Percentiles rank a stretch among this genome's conserved stretches.
phyloP scores from a whole-genome alignment of 352 stramenopile species.

The Globisporangium splendens region DNA sequence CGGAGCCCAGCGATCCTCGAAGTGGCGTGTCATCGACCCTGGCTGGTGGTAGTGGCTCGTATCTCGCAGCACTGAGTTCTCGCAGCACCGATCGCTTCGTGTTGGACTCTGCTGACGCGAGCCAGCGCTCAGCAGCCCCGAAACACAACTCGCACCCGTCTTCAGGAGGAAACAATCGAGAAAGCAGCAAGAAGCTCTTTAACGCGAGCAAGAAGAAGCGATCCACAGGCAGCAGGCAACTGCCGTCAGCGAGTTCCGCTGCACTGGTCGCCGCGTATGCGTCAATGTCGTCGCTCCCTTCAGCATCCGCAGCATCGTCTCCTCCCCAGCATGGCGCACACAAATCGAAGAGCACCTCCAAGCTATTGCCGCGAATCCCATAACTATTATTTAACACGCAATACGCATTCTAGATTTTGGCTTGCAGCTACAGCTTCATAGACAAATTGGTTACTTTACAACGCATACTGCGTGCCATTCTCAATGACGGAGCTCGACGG shows the following conservation, averaged over 20 bases:
- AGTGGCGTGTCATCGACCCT: neutral
- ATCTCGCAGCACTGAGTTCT: constrained; percentile 27
- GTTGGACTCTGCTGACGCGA: constrained; percentile 14
- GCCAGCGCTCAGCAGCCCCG: constrained; percentile 5
- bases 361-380: constrained; percentile 32
- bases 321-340: neutral
- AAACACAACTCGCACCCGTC: constrained; percentile 9
- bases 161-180: constrained; percentile 2
- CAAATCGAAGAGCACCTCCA: constrained; percentile 36
- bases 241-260: constrained; percentile 6
- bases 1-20: constrained; percentile 4
- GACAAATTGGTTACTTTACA: too few relatives aligned
- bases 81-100: constrained; percentile 30
- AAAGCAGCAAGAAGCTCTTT: constrained; percentile 23
- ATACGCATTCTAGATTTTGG: constrained; percentile 1
- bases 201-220: constrained; percentile 28
- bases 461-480: too few relatives aligned
- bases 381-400: constrained; percentile 6
- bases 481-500: constrained; percentile 5
- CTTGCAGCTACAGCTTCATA: too few relatives aligned
- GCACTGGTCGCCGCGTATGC: constrained; percentile 14
- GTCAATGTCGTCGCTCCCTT: constrained; percentile 4
- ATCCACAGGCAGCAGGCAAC: neutral
- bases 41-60: constrained; percentile 9
- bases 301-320: neutral